Base-by-base conservation (phyloP, 1,284 basidiomycete species). In the Flammula alnicola region DNA sequence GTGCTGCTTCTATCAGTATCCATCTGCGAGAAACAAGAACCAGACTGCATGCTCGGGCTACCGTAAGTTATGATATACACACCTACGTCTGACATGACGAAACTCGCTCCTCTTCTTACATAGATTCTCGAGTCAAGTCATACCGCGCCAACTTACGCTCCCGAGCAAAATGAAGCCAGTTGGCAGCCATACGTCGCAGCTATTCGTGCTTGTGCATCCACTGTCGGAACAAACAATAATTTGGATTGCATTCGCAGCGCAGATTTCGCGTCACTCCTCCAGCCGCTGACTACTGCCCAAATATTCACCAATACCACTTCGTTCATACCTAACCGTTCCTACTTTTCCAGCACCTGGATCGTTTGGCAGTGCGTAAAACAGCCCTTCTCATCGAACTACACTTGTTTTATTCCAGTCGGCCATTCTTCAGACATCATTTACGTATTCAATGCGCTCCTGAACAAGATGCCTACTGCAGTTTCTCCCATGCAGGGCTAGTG, bases 401-500 rank as follows among this genome's bases (percentile, higher is more conserved):
- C 1, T 43, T n/a, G n/a, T 30, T 19, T 55, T 58, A 61, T 3
- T 59, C 63, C n/a, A 76, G 77, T 50, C 47, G 73, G 19, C 12
- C 54, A 16, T 76, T 70, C 54, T 63, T 74, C 5, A 4, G 53
- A 55, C 36, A 40, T 55, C n/a, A n/a, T 29, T 11, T 55, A 48
- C 12, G 49, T 55, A 3, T 76, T 70, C 48, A 65, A 66, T 10
- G 48, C 35, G 10, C 49, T 61, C 10, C 38, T 44, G 4, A 61
- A 62, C 42, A 41, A 53, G 1, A 61, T 63, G 3, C 40, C 57
- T 1, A 59, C 65, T 3, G 60, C 61, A 0, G 42, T 47, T 16
- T 36, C 35, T 10, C 48, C 62, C 7, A 76, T 79, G 66, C 68
- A 75, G 50, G 72, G 78, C 43, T 79, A 78, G 39, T 79, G 77